Base-by-base conservation (phyloP, 179 eudicot species). In the Silene noctiflora region DNA sequence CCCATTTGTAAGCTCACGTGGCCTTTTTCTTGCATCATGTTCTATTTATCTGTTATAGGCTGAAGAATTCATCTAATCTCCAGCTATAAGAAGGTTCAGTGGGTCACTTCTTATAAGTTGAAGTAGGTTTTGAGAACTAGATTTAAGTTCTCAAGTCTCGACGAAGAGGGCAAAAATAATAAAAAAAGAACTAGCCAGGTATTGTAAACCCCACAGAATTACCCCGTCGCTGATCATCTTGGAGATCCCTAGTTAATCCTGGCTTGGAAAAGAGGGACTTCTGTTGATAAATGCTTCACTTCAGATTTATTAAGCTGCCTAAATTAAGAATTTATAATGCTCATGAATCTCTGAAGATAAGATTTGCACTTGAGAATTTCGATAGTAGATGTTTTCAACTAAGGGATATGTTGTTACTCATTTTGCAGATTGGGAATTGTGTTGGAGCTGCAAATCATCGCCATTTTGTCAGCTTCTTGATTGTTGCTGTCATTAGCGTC, bases 401-500 rank as follows among this genome's bases (percentile, higher is more conserved):
- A 42, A 78, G n/a, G 0, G 55, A 46, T 17, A 44, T 33, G 12
- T 25, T 68, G 29, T 78, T 25, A 48, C 72, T 71, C 16, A 25
- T 25, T 71, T 64, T 77, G 84, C 98, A 96, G 99, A 91, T 96
- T 77, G 99, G 99, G 29, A 96, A 96, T 73, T 96, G 99, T 77
- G 97, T 96, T 33, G 98, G 99, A 63, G 86, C 98, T 35, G 91
- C 88, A 68, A 93, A 96, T 79, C 98, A 93, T 82, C 88, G 88
- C 25, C 71, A 71, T 71, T 96, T 96, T 82, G 79, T 96, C 58
- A 55, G 83, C 84, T 96, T 96, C 83, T 91, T 96, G 69, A 87
- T 91, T 65, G 81, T 84, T 51, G 88, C 99, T 33, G 82, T 96
- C 48, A 80, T 84, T 72, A 88, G 99, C 48, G 89, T 88, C 78